Evolutionary conservation across 306 rosid genomes (phyloP).

Genomic region (Glycyrrhiza uralensis): DNA sequence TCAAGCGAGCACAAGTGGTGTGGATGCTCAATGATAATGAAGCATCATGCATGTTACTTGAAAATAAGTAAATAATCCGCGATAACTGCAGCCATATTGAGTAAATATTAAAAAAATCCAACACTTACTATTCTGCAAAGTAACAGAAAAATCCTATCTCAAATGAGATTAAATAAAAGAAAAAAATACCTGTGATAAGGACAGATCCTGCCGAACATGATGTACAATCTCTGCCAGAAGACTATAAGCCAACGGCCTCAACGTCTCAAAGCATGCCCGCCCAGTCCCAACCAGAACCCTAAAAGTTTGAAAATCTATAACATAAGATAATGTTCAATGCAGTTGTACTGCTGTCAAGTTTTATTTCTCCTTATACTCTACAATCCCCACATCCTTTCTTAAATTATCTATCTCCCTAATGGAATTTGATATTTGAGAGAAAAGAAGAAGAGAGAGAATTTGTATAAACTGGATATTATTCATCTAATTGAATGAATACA

Average conservation of each 20-base stretch:
- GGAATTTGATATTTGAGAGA: too few relatives aligned
- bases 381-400: neutral
- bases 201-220: conserved; percentile 92
- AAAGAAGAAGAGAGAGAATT: too few relatives aligned
- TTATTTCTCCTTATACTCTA: neutral
- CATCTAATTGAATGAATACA: too few relatives aligned
- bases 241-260: conserved; percentile 97
- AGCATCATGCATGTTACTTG: conserved; percentile 98
- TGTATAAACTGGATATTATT: too few relatives aligned
- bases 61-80: conserved; percentile 91
- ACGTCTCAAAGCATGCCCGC: conserved; percentile 94
- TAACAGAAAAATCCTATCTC: conserved; percentile 15
- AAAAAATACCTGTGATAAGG: conserved; percentile 72
- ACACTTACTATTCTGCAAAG: neutral
- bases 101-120: neutral
- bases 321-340: conserved; percentile 22
- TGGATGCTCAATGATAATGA: conserved; percentile 94
- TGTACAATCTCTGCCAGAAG: conserved; percentile 98
- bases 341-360: neutral
- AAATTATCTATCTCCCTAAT: conserved; percentile 4
- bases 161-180: neutral
- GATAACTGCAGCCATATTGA: conserved; percentile 68
- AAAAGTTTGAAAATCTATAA: conserved; percentile 20
- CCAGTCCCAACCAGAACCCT: conserved; percentile 98
- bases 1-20: conserved; percentile 97